Percentiles rank a stretch among this genome's conserved stretches.
Conservation (phyloP, 1,139 yeast genomes). For the Fermentozyma sake region DNA sequence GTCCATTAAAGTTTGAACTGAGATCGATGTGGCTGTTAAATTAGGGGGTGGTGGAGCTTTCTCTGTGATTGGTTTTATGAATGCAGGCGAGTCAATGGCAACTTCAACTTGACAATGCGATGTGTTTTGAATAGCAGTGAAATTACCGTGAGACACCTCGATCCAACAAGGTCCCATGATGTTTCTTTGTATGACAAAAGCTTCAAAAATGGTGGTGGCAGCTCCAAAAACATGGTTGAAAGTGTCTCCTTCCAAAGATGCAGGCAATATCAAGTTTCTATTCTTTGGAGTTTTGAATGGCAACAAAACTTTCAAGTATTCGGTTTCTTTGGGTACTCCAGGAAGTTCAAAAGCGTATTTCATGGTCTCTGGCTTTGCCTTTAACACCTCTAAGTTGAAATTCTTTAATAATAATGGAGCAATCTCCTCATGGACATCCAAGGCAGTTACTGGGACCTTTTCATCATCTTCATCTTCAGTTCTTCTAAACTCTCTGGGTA, state of each 20-base stretch:
- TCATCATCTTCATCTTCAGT: constrained; percentile 25
- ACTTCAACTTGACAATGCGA: constrained; percentile 84
- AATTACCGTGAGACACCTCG: constrained; percentile 61
- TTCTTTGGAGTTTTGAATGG: constrained; percentile 65
- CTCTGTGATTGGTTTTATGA: constrained; percentile 44
- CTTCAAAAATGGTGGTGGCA: constrained; percentile 69
- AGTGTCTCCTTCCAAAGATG: constrained; percentile 69
- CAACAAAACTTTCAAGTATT: constrained; percentile 72
- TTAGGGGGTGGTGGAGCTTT: constrained; percentile 50
- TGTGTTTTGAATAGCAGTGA: constrained; percentile 54
- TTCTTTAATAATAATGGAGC: constrained; percentile 58
- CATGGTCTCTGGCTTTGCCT: constrained; percentile 66
- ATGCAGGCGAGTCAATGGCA: constrained; percentile 47
- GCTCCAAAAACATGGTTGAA: constrained; percentile 81
- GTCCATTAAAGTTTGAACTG: constrained; percentile 79
- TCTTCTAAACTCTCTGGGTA: constrained; percentile 52
- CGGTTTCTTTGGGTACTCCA: constrained; percentile 74
- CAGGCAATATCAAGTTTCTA: constrained; percentile 47
- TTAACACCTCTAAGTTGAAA: constrained; percentile 57
- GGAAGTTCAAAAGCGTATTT: constrained; percentile 88
- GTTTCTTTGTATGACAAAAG: constrained; percentile 75
- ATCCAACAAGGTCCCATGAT: constrained; percentile 99
- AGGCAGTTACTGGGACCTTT: constrained; percentile 38
- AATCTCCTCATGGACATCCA: constrained; percentile 77
- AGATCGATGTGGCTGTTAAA: constrained; percentile 66